phyloP scores from a whole-genome alignment of 2,329 filamentous ascomycete species.

The Westerdykella aurantiaca region DNA sequence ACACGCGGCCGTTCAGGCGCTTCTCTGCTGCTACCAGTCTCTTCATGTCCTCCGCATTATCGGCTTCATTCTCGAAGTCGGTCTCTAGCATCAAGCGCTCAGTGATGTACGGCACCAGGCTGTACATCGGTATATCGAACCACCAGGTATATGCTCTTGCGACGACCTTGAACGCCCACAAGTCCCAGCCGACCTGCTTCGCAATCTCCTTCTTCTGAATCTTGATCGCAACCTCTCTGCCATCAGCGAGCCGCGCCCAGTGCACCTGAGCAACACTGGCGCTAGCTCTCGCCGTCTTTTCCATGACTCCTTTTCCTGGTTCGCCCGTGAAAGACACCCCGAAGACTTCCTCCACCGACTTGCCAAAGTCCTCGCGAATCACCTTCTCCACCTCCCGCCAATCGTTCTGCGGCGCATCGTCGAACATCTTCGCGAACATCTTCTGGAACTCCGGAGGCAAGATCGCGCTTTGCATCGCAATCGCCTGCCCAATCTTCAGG shows the following conservation, averaged over 20 bases:
- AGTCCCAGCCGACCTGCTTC: conserved; percentile 85
- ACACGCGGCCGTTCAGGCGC: conserved; percentile 71
- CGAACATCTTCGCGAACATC: conserved; percentile 96
- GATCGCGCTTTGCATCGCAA: conserved; percentile 95
- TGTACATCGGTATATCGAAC: conserved; percentile 92
- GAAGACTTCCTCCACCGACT: conserved; percentile 82
- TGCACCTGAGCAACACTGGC: conserved; percentile 96
- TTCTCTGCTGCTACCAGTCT: conserved; percentile 69
- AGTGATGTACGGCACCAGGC: conserved; percentile 83
- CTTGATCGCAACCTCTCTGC: conserved; percentile 89
- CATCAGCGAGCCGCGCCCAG: conserved; percentile 81
- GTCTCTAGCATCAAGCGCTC: conserved; percentile 91
- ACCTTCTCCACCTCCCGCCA: conserved; percentile 84
- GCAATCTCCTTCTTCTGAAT: conserved; percentile 94
- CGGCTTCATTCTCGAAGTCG: conserved; percentile 87
- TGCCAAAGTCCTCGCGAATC: conserved; percentile 79
- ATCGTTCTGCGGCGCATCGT: conserved; percentile 88
- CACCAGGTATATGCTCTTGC: conserved; percentile 75
- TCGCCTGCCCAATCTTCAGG: conserved; percentile 95
- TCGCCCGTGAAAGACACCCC: conserved; percentile 74
- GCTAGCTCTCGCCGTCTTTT: conserved; percentile 67
- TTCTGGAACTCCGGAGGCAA: conserved; percentile 90
- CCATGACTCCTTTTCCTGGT: conserved; percentile 59
- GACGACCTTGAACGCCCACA: conserved; percentile 92
- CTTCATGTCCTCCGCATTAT: conserved; percentile 82